Conservation (phyloP, 805 yeast species). For the Saccharomycopsis sp. region DNA sequence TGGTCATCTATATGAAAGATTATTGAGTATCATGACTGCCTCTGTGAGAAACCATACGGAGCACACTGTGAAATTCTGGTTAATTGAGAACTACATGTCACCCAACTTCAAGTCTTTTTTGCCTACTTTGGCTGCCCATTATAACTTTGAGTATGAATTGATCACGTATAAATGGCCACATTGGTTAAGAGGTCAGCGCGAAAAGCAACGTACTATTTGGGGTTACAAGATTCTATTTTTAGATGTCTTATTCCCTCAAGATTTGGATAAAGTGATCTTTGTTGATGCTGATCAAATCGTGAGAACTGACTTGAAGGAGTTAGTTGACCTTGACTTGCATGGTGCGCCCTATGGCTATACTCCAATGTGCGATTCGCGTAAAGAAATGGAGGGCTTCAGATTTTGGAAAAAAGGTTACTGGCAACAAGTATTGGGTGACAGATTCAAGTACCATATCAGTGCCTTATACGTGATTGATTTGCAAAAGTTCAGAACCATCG, state of each 20-base stretch:
- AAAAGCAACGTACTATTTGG: slow-evolving; percentile 75
- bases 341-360: slow-evolving; percentile 84
- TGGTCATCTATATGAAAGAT: slow-evolving; percentile 72
- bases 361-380: slow-evolving; percentile 79
- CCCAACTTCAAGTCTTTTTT: slow-evolving; percentile 56
- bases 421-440: slow-evolving; percentile 52
- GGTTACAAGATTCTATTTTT: slow-evolving; percentile 81
- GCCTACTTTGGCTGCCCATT: slow-evolving; percentile 50
- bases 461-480: slow-evolving; percentile 82
- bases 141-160: slow-evolving; percentile 65
- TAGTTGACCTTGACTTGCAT: slow-evolving; percentile 59
- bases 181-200: slow-evolving; percentile 78
- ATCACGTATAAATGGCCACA: slow-evolving; percentile 89
- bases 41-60: slow-evolving; percentile 64
- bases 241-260: slow-evolving; percentile 81
- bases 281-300: slow-evolving; percentile 84
- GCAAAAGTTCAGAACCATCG: slow-evolving; percentile 49
- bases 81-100: slow-evolving; percentile 74
- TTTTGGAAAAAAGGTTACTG: slow-evolving; percentile 96
- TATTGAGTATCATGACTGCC: slow-evolving; percentile 70
- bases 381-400: slow-evolving; percentile 75
- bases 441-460: slow-evolving; percentile 66
- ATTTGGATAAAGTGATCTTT: slow-evolving; percentile 67
- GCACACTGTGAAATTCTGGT: slow-evolving; percentile 74
- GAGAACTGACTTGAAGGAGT: slow-evolving; percentile 64